These are phyloP conservation scores for Aspergillus puulaauensis DNA, from an alignment of 2,329 filamentous ascomycete species.

Conservation along the genomic window DNA sequence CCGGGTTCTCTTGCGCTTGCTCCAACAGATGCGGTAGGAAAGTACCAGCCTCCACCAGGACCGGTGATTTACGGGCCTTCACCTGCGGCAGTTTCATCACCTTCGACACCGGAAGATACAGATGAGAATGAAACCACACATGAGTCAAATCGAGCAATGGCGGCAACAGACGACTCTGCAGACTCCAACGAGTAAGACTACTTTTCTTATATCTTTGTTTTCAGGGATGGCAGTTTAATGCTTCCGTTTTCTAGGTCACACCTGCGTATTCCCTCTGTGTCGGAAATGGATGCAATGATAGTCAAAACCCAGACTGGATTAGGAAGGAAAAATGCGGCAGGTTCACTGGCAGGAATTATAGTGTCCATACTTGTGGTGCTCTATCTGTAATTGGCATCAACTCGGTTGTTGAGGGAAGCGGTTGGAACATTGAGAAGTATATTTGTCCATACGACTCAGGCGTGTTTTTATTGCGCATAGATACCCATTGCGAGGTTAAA, in stretches of 20 bases:
- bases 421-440: neutral
- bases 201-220: neutral
- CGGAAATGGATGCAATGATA: neutral
- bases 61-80: conserved; percentile 9
- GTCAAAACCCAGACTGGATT: neutral
- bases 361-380: neutral
- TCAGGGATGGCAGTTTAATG: neutral
- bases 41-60: conserved; percentile 19
- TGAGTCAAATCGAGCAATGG: neutral
- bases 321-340: neutral
- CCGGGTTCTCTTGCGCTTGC: conserved; percentile 21
- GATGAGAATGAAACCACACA: neutral
- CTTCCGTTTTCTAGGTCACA: neutral
- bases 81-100: neutral
- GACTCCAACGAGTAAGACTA: conserved; percentile 2
- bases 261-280: neutral
- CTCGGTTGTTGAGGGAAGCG: neutral
- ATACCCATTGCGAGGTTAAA: neutral
- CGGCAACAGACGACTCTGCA: neutral
- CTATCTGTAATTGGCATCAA: neutral
- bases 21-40: conserved; percentile 21
- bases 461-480: neutral
- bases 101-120: neutral
- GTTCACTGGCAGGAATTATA: neutral
- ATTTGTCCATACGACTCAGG: neutral